These are phyloP conservation scores for Albatrellus ellisii DNA, from an alignment of 768 basidiomycete species.

Conservation along the genomic window DNA sequence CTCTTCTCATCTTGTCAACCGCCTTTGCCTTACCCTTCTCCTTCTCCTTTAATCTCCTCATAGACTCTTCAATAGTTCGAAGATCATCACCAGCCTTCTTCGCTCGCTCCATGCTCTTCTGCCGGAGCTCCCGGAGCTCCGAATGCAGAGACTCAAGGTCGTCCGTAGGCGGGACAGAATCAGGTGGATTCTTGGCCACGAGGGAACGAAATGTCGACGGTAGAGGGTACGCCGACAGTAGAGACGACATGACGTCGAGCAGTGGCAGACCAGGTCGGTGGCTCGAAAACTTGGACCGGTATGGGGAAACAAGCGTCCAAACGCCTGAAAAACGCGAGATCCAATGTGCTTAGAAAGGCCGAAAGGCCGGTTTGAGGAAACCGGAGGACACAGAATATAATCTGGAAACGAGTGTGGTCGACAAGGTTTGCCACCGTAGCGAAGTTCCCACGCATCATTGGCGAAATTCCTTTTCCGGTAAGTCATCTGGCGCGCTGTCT, in stretches of 20 bases:
- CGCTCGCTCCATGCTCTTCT: constrained; percentile 44
- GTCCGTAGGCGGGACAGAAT: constrained; percentile 54
- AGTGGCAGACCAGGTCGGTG: constrained; percentile 4
- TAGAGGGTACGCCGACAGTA: constrained; percentile 34
- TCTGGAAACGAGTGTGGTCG: no score
- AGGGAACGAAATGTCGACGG: constrained; percentile 41
- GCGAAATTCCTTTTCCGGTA: no score
- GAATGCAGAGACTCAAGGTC: constrained; percentile 54
- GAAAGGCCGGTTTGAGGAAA: not conserved
- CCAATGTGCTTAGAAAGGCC: not conserved
- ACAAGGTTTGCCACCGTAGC: constrained; percentile 15
- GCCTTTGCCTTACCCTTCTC: constrained; percentile 60
- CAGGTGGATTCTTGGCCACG: constrained; percentile 50
- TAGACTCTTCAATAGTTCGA: constrained; percentile 60
- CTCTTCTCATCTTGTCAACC: constrained; percentile 60
- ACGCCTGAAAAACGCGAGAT: not conserved
- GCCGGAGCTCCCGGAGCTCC: constrained; percentile 44
- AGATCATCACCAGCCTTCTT: constrained; percentile 71
- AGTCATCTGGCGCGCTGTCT: no score
- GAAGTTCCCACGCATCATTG: constrained; percentile 9
- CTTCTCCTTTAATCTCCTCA: constrained; percentile 65
- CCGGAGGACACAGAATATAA: not conserved
- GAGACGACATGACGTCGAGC: constrained; percentile 41
- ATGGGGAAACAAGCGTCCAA: not conserved
- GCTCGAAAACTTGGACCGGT: constrained; percentile 4